Percentiles rank a stretch among this genome's conserved stretches.
These are phyloP conservation scores for Hypomontagnella submonticulosa DNA, from an alignment of 495 filamentous ascomycete genomes.

Conservation along the genomic window DNA sequence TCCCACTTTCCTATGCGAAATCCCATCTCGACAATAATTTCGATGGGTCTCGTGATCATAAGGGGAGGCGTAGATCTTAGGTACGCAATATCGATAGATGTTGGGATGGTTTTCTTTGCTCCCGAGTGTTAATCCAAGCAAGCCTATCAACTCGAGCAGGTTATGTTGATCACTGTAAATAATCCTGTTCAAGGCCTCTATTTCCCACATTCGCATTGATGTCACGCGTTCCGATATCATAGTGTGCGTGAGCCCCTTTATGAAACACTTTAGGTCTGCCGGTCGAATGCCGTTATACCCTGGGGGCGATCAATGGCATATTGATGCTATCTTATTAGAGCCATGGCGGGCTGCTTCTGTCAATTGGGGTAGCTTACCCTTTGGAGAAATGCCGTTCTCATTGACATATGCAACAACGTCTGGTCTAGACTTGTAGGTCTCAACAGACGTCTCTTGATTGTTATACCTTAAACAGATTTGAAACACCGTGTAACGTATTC, in stretches of 20 bases:
- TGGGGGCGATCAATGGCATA: neutral
- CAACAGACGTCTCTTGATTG: too few relatives aligned
- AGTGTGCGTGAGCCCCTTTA: neutral
- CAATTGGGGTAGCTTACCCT: too few relatives aligned
- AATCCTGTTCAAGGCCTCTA: neutral
- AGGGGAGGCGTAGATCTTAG: neutral
- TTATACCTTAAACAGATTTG: neutral
- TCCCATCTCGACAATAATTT: neutral
- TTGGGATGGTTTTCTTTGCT: neutral
- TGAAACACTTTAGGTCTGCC: neutral
- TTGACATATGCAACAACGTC: too few relatives aligned
- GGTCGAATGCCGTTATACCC: constrained; percentile 1
- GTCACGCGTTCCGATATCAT: constrained; percentile 5
- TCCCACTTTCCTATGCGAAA: neutral
- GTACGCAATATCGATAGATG: constrained; percentile 2
- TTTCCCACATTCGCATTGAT: neutral
- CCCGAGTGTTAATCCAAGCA: neutral
- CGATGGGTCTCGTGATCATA: neutral
- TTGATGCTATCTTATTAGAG: too few relatives aligned
- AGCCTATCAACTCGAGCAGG: constrained; percentile 3
- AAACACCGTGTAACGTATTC: constrained; percentile 8
- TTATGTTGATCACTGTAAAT: constrained; percentile 9
- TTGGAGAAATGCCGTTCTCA: too few relatives aligned
- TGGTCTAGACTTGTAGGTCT: too few relatives aligned
- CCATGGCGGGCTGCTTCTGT: neutral